phyloP scores from a whole-genome alignment of 768 basidiomycete genomes.

The Russula foetens region DNA sequence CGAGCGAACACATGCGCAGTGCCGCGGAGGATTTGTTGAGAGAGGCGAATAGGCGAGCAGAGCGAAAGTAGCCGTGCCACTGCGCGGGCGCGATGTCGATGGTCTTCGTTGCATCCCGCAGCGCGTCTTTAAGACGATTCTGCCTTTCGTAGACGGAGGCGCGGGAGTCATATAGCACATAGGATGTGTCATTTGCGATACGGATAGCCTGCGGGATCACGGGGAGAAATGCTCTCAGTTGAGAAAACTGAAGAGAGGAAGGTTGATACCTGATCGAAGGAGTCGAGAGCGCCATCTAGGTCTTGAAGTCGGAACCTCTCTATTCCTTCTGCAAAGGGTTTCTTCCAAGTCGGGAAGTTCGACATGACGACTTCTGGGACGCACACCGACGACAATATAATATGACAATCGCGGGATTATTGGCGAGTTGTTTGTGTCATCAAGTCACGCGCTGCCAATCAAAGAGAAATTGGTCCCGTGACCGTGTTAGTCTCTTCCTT shows the following conservation, averaged over 20 bases:
- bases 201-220: conserved; percentile 1
- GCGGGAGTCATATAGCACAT: conserved; percentile 61
- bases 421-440: too few species aligned
- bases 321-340: conserved; percentile 1
- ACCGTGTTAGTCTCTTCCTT: too few species aligned
- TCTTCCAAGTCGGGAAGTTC: conserved; percentile 2
- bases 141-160: conserved; percentile 64
- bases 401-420: too few species aligned
- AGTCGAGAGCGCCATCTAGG: not conserved
- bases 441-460: too few species aligned
- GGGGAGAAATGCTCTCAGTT: not conserved
- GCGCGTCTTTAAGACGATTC: conserved; percentile 51
- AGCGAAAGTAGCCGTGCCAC: conserved; percentile 74
- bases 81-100: conserved; percentile 59
- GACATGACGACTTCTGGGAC: not conserved
- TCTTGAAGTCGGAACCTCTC: not conserved
- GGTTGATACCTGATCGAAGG: conserved; percentile 2
- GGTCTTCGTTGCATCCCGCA: conserved; percentile 58
- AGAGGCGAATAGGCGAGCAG: conserved; percentile 56
- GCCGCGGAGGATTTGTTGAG: conserved; percentile 44
- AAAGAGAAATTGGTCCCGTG: too few species aligned
- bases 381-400: too few species aligned
- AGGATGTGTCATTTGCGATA: not conserved
- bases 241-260: not conserved
- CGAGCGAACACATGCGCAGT: conserved; percentile 50